Evolutionary conservation across 2,329 filamentous ascomycete species (phyloP).

Genomic region (Cladobotryum protrusum): DNA sequence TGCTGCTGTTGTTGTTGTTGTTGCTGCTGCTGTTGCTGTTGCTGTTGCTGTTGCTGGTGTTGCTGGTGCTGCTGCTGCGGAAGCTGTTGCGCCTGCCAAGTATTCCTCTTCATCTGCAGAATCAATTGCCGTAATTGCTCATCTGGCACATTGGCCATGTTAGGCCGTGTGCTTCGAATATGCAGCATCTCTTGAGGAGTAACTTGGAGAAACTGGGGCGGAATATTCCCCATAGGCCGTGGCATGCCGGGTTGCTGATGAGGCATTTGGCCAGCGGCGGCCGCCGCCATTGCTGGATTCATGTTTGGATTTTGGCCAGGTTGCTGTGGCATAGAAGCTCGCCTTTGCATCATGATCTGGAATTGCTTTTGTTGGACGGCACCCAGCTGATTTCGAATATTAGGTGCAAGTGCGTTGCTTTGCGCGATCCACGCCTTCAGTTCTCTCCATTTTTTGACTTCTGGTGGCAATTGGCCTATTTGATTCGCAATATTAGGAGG

Average conservation of each 20-base stretch:
- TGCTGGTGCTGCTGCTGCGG: conserved; percentile 25
- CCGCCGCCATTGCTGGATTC: conserved; percentile 19
- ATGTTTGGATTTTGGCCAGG: conserved; percentile 25
- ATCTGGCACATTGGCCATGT: conserved; percentile 24
- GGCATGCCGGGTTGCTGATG: conserved; percentile 24
- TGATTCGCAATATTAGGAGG: conserved; percentile 29
- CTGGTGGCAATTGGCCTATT: conserved; percentile 29
- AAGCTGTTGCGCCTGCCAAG: conserved; percentile 24
- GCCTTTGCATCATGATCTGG: conserved; percentile 24
- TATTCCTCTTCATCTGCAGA: conserved; percentile 27
- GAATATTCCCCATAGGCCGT: conserved; percentile 20
- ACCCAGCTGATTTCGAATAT: conserved; percentile 27
- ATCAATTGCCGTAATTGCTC: conserved; percentile 28
- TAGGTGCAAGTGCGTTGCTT: conserved; percentile 28
- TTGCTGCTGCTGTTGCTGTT: conserved; percentile 16
- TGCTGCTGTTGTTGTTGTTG: conserved; percentile 22
- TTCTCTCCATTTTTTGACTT: conserved; percentile 45
- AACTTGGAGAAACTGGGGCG: conserved; percentile 28
- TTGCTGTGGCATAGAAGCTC: conserved; percentile 23
- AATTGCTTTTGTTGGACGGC: conserved; percentile 37
- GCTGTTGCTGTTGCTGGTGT: conserved; percentile 12
- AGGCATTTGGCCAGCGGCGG: conserved; percentile 18
- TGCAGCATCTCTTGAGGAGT: conserved; percentile 28
- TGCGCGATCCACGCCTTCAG: conserved; percentile 37
- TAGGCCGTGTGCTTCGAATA: conserved; percentile 21